Evolutionary conservation across 306 rosid genomes (phyloP).

Genomic region (Rubus parviflorus): DNA sequence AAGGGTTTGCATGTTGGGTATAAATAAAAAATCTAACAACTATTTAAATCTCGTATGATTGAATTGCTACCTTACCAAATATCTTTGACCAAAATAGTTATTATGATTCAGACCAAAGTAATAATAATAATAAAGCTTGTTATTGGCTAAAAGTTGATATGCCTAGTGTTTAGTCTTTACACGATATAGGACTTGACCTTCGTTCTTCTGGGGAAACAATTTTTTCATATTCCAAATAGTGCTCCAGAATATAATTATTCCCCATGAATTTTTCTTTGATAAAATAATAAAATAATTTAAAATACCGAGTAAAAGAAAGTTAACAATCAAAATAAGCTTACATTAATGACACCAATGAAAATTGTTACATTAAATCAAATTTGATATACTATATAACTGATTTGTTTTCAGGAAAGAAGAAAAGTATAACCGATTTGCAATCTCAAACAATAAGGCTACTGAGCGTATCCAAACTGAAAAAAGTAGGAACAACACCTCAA

Average conservation of each 20-base stretch:
- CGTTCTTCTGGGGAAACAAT: too few species aligned
- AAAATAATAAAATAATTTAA: neutral
- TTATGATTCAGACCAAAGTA: neutral
- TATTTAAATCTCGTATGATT: neutral
- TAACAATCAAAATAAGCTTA: neutral
- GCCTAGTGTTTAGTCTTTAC: too few species aligned
- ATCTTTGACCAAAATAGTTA: neutral
- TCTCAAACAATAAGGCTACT: constrained; percentile 38
- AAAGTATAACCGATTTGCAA: constrained; percentile 1
- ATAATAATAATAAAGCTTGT: neutral
- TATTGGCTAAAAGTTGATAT: too few species aligned
- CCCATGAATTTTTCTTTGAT: neutral
- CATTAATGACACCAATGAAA: constrained; percentile 2
- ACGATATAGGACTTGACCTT: too few species aligned
- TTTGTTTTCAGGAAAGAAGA: constrained; percentile 26
- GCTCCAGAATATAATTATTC: neutral
- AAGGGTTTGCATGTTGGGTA: constrained; percentile 16
- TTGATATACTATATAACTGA: constrained; percentile 38
- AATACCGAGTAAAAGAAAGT: neutral
- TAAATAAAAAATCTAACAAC: neutral
- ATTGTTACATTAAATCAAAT: constrained; percentile 49
- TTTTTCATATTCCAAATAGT: too few species aligned
- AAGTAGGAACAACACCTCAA: constrained; percentile 44
- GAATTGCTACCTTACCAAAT: neutral
- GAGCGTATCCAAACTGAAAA: constrained; percentile 34